Conservation (phyloP, 495 filamentous ascomycete genomes). For the Penicillium dipodomyicola region DNA sequence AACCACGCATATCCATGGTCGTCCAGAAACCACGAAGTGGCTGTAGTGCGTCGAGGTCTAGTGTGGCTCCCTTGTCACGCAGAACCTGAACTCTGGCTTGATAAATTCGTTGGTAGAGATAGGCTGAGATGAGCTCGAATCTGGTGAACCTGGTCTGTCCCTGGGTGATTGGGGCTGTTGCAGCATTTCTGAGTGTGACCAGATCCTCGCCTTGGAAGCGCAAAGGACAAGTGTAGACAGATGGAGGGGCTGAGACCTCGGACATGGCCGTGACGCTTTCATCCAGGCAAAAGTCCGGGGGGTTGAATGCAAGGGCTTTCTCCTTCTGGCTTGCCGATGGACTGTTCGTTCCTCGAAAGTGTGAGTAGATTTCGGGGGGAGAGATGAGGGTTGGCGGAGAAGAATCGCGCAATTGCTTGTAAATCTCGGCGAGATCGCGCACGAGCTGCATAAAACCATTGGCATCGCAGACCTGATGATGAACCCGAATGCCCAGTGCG, state of each 20-base stretch:
- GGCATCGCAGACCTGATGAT: conserved; percentile 12
- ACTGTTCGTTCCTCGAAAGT: not conserved
- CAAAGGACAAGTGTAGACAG: not conserved
- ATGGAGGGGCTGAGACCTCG: not conserved
- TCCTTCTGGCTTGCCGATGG: not conserved
- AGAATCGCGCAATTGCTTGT: not conserved
- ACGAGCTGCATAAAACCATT: conserved; percentile 7
- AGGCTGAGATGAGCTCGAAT: conserved; percentile 6
- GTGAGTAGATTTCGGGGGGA: conserved; percentile 5
- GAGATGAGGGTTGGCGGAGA: conserved; percentile 1
- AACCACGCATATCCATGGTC: conserved; percentile 9
- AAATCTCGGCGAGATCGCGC: conserved; percentile 6
- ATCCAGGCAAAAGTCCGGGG: not conserved
- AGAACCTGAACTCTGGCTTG: not conserved
- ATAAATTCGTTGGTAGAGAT: not conserved
- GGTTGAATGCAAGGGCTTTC: not conserved
- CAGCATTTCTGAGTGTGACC: not conserved
- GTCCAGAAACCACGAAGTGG: conserved; percentile 1
- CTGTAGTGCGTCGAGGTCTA: not conserved
- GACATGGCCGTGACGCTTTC: no score
- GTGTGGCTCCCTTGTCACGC: not conserved
- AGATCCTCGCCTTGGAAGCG: not conserved
- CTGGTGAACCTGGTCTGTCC: not conserved
- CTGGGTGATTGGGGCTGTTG: not conserved
- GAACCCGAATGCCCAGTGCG: conserved; percentile 8